phyloP scores from a whole-genome alignment of 164 flowering plant species.

The Cinnamomum chago region DNA sequence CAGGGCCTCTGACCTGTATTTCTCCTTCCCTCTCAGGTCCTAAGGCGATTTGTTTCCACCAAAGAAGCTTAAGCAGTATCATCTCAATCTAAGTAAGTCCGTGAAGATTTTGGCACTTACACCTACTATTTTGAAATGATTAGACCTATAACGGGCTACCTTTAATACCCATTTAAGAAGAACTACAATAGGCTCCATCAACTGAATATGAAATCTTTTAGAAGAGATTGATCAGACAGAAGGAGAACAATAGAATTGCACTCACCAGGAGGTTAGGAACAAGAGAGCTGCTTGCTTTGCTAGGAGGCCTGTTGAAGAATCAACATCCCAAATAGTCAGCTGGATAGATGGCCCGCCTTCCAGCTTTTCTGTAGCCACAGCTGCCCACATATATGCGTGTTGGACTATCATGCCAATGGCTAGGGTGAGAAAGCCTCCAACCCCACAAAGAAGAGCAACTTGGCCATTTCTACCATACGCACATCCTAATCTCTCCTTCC shows the following conservation, averaged over 20 bases:
- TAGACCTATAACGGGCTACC: too few relatives aligned
- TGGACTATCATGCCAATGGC: slow-evolving; percentile 4
- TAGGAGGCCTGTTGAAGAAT: not conserved
- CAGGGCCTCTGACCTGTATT: too few relatives aligned
- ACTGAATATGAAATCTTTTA: too few relatives aligned
- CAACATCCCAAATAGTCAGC: not conserved
- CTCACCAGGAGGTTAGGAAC: slow-evolving; percentile 5
- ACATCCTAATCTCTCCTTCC: not conserved
- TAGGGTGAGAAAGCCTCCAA: slow-evolving; percentile 5
- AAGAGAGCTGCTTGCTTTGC: slow-evolving; percentile 2
- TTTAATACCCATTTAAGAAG: too few relatives aligned
- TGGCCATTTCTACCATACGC: not conserved
- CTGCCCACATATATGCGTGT: slow-evolving; percentile 1
- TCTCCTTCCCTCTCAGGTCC: too few relatives aligned
- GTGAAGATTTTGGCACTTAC: too few relatives aligned
- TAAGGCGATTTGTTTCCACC: too few relatives aligned
- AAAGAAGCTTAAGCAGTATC: too few relatives aligned
- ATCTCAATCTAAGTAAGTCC: too few relatives aligned
- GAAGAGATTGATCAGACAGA: not conserved
- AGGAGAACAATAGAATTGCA: not conserved
- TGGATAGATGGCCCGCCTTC: not conserved
- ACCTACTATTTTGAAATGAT: too few relatives aligned
- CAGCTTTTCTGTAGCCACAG: not conserved
- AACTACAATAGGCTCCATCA: too few relatives aligned
- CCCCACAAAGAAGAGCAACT: not conserved